Evolutionary conservation across 768 basidiomycete genomes (phyloP).

Genomic region (Agaricus sinodeliciosus): DNA sequence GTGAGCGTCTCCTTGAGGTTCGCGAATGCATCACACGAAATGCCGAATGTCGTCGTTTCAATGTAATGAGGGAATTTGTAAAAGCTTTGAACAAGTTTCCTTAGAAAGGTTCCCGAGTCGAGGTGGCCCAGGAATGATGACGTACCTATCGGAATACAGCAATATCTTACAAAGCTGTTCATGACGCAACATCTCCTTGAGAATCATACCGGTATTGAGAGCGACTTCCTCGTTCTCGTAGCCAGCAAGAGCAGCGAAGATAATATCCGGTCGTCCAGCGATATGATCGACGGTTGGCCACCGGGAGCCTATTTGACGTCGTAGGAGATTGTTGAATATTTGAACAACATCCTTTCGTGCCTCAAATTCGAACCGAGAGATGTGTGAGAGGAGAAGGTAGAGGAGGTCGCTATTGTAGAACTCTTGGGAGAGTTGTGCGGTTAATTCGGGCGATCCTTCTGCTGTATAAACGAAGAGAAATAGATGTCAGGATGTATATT

Average conservation of each 20-base stretch:
- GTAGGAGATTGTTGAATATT: conserved; percentile 83
- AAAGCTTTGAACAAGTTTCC: conserved; percentile 49
- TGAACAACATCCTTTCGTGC: conserved; percentile 81
- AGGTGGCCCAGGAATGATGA: conserved; percentile 13
- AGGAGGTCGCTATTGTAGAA: conserved; percentile 90
- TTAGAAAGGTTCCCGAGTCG: conserved; percentile 5
- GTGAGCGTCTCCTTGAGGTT: conserved; percentile 98
- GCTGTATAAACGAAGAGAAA: conserved; percentile 7
- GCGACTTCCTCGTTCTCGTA: conserved; percentile 96
- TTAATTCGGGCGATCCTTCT: conserved; percentile 84
- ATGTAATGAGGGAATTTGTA: conserved; percentile 96
- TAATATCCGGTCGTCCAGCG: conserved; percentile 60
- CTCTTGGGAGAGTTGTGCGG: conserved; percentile 94
- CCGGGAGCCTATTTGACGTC: conserved; percentile 88
- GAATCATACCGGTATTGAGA: conserved; percentile 95
- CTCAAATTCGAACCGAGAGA: conserved; percentile 91
- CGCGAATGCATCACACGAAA: conserved; percentile 96
- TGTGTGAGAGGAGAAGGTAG: conserved; percentile 70
- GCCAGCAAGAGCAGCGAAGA: conserved; percentile 82
- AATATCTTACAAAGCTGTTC: conserved; percentile 87
- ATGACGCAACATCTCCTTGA: conserved; percentile 94
- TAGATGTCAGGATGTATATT: conserved; percentile 1
- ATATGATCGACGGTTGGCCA: conserved; percentile 98
- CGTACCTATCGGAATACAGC: conserved; percentile 90
- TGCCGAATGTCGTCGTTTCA: conserved; percentile 95